phyloP scores from a whole-genome alignment of 148 eudicot genomes.

The Cornus florida region DNA sequence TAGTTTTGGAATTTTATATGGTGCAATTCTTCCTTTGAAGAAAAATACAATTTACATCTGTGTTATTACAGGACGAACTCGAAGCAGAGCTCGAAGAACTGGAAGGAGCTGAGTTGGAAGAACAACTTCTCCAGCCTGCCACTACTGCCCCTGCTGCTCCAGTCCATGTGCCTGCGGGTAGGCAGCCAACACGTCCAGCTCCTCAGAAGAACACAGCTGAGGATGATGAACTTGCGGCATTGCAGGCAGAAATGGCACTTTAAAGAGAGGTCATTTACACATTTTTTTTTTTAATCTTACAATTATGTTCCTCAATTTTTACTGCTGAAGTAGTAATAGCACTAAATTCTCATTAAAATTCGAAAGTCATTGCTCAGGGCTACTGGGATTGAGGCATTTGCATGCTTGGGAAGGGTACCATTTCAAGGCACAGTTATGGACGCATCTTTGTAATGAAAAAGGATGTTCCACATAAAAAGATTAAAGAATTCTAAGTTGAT shows the following conservation, averaged over 20 bases:
- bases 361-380: not conserved
- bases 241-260: slow-evolving; percentile 62
- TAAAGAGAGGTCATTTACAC: slow-evolving; percentile 18
- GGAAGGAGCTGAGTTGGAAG: slow-evolving; percentile 69
- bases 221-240: slow-evolving; percentile 68
- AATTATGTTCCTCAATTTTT: not conserved
- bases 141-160: slow-evolving; percentile 39
- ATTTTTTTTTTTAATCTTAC: not conserved
- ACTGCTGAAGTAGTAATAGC: not conserved
- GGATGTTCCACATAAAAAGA: no score
- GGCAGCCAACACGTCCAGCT: slow-evolving; percentile 36
- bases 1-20: not conserved
- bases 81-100: slow-evolving; percentile 74
- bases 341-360: not conserved
- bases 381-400: not conserved
- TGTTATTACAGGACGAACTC: slow-evolving; percentile 56
- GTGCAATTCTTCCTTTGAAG: not conserved
- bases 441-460: no score
- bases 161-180: slow-evolving; percentile 31
- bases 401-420: not conserved
- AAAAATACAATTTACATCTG: not conserved
- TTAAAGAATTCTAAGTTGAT: no score
- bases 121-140: slow-evolving; percentile 65
- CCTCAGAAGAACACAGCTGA: slow-evolving; percentile 49
- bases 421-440: not conserved